Base-by-base conservation (phyloP, 331 rosid genomes). In the Rhamnella rubrinervis region DNA sequence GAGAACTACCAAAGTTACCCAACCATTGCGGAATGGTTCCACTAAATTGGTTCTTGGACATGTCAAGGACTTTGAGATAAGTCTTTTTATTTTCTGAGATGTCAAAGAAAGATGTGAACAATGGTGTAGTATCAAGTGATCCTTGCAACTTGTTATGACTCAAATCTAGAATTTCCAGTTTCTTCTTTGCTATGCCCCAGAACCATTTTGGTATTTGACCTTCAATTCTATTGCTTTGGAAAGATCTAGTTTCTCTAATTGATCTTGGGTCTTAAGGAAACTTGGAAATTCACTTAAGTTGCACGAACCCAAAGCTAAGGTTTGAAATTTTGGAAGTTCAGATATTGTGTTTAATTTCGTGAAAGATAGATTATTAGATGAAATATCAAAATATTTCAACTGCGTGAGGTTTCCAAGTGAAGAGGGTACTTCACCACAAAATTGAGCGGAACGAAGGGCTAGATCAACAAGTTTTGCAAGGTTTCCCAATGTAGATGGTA, bases 161-260 rank as follows among this genome's bases (percentile, higher is more conserved):
- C 44, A 64, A 12, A 15, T 62, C 7, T 2, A 62, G 26, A 4
- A 3, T 0, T 0, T 2, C 0, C 66, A 40, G 8, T 17, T 8
- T 17, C n/a, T 5, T 19, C n/a, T 26, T 47, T 37, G 57, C 67
- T 6, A 16, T 16, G 5, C 38, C 16, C 7, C 6, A 25, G 14
- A 78, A 46, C 84, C 80, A 74, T 12, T 58, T 40, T 12, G 78
- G 73, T 21, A 80, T 31, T 6, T 39, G 11, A 2, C 75, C 84
- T 3, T 56, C 59, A 20, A 80, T 75, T 4, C 26, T 55, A 40
- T 71, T 75, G 35, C 67, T n/a, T n/a, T 41, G 4, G 76, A 72
- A 17, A 71, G 59, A 31, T 71, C 60, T 19, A 71, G 40, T 1
- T 0, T 0, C 20, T 49, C 1, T 35, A 81, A 4, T 14, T 26